These are phyloP conservation scores for Bacterosira constricta DNA, from an alignment of 108 stramenopile genomes.

Conservation along the genomic window DNA sequence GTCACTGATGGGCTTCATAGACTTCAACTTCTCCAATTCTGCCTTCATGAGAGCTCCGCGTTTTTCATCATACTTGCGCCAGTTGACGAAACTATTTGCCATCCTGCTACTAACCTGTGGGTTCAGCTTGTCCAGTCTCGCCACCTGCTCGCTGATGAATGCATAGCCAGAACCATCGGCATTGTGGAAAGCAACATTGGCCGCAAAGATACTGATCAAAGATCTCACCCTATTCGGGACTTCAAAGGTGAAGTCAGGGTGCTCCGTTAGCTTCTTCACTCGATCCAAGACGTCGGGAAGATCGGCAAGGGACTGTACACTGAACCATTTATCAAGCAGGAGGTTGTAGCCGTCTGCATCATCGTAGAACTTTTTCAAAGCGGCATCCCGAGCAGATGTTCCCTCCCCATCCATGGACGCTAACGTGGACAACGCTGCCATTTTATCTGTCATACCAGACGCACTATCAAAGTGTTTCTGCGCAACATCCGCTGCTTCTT, in stretches of 20 bases:
- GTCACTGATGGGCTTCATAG: constrained; percentile 65
- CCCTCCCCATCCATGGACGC: constrained; percentile 78
- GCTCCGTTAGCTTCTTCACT: constrained; percentile 61
- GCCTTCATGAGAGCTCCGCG: constrained; percentile 83
- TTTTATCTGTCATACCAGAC: constrained; percentile 91
- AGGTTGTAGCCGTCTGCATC: constrained; percentile 83
- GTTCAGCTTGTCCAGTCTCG: constrained; percentile 87
- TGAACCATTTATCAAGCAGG: constrained; percentile 91
- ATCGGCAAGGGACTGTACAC: constrained; percentile 79
- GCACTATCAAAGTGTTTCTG: constrained; percentile 74
- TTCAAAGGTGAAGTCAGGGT: constrained; percentile 91
- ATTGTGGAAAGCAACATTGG: constrained; percentile 87
- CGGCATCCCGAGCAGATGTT: constrained; percentile 50
- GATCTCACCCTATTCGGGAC: constrained; percentile 94
- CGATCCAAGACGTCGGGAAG: constrained; percentile 70
- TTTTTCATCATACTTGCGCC: constrained; percentile 78
- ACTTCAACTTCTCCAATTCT: constrained; percentile 63
- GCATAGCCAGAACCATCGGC: constrained; percentile 82
- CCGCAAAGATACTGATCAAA: constrained; percentile 77
- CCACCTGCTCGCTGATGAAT: constrained; percentile 81
- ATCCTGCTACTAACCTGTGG: constrained; percentile 87
- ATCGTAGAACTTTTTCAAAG: constrained; percentile 71
- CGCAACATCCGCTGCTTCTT: constrained; percentile 57
- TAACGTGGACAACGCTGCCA: constrained; percentile 78
- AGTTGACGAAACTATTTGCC: constrained; percentile 71